Percentiles rank a stretch among this genome's conserved stretches.
phyloP scores from a whole-genome alignment of 192 early-diverging fungal species.

The Blastocladiella britannica region DNA sequence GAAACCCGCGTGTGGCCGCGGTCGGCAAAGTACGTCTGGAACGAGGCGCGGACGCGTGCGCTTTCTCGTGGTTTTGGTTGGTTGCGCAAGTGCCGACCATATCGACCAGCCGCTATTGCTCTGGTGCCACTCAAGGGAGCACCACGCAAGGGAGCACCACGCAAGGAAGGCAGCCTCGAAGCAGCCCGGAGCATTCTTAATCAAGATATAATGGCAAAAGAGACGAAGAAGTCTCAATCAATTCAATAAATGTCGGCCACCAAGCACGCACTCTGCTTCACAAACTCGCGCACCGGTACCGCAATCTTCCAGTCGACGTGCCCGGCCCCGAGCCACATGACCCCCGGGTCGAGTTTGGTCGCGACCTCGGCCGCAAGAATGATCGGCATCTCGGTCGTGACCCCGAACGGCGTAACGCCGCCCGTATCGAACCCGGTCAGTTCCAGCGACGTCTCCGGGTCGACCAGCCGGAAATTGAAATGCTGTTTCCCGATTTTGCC shows the following conservation, averaged over 20 bases:
- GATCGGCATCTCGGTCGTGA: conserved; percentile 30
- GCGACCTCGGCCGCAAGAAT: conserved; percentile 46
- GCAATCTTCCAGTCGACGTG: conserved; percentile 72
- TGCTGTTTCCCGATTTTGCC: conserved; percentile 38
- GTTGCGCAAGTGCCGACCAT: too few species aligned
- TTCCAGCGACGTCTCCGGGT: conserved; percentile 28
- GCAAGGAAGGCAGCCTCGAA: too few species aligned
- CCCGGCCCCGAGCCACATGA: conserved; percentile 61
- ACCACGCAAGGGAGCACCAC: too few species aligned
- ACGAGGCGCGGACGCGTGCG: conserved; percentile 16
- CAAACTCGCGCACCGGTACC: conserved; percentile 36
- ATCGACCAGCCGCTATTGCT: too few species aligned
- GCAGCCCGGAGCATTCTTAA: too few species aligned
- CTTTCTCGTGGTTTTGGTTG: too few species aligned
- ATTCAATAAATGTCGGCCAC: neutral
- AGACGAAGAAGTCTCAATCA: too few species aligned
- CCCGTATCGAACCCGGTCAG: conserved; percentile 54
- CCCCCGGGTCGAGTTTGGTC: conserved; percentile 34
- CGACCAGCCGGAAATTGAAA: conserved; percentile 58
- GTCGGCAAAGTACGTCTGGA: conserved; percentile 23
- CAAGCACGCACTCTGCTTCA: conserved; percentile 14
- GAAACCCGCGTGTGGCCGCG: conserved; percentile 15
- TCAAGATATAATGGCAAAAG: too few species aligned
- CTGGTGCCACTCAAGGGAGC: too few species aligned
- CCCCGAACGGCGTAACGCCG: conserved; percentile 49